Conservation (phyloP, 305 asterid species). For the Rubia balearica region DNA sequence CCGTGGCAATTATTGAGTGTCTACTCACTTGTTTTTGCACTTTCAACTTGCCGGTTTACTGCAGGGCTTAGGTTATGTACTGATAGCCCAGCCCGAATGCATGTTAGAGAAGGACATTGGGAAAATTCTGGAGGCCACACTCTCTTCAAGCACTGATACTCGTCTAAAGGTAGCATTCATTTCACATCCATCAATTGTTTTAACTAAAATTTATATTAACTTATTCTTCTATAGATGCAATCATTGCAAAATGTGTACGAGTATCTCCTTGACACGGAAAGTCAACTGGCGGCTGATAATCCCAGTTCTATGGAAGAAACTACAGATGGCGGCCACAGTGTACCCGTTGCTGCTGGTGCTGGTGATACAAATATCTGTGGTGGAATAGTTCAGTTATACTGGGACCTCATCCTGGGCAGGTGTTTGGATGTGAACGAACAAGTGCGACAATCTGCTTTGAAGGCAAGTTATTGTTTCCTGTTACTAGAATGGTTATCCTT, state of each 20-base stretch:
- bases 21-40: constrained; percentile 10
- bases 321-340: constrained; percentile 51
- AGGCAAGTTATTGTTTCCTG: constrained; percentile 45
- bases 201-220: constrained; percentile 23
- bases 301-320: constrained; percentile 38
- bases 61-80: constrained; percentile 90
- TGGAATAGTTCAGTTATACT: constrained; percentile 86
- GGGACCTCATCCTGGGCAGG: constrained; percentile 71
- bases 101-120: constrained; percentile 87
- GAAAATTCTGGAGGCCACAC: constrained; percentile 65
- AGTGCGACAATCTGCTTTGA: constrained; percentile 84
- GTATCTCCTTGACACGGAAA: constrained; percentile 95
- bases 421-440: constrained; percentile 78
- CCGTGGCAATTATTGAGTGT: constrained; percentile 4
- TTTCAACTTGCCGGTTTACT: constrained; percentile 25
- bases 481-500: neutral
- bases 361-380: constrained; percentile 99
- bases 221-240: constrained; percentile 69
- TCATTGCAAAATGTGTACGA: constrained; percentile 89
- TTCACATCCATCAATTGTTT: constrained; percentile 19
- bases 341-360: constrained; percentile 99
- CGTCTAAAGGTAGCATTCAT: constrained; percentile 66
- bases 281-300: constrained; percentile 70
- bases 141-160: constrained; percentile 52
- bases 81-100: constrained; percentile 84